These are phyloP conservation scores for Trichophyton rubrum DNA, from an alignment of 2,329 filamentous ascomycete species.

Conservation along the genomic window DNA sequence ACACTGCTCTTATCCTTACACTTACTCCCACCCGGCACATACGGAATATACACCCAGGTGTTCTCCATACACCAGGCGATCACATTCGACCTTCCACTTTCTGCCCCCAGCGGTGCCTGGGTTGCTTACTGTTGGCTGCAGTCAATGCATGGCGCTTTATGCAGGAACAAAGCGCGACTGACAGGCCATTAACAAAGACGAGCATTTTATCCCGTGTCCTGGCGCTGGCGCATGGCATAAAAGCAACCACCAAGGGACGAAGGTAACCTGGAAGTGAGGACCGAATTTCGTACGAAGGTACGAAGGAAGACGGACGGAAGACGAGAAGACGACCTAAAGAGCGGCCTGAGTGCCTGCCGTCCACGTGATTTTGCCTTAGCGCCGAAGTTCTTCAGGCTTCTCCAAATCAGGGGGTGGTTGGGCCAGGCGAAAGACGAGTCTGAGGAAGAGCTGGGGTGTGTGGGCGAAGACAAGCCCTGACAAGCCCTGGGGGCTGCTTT, in stretches of 20 bases:
- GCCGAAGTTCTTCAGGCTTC: too few relatives aligned
- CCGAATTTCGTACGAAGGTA: not conserved
- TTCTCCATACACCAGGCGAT: not conserved
- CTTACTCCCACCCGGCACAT: not conserved
- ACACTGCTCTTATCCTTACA: not conserved
- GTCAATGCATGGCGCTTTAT: not conserved
- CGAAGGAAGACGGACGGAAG: not conserved
- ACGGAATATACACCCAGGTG: not conserved
- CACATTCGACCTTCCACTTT: not conserved
- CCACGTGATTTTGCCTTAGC: too few relatives aligned
- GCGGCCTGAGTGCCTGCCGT: too few relatives aligned
- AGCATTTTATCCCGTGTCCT: not conserved
- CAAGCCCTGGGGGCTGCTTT: too few relatives aligned
- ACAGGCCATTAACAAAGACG: not conserved
- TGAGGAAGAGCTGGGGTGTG: too few relatives aligned
- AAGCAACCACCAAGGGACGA: not conserved
- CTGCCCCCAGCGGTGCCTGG: not conserved
- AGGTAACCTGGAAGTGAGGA: not conserved
- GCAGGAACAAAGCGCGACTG: constrained; percentile 1
- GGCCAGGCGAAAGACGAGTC: too few relatives aligned
- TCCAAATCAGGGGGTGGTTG: too few relatives aligned
- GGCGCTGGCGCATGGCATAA: not conserved
- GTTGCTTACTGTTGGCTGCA: not conserved
- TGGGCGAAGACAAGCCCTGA: too few relatives aligned
- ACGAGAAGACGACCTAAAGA: not conserved